Conservation (phyloP, 2,329 filamentous ascomycete species). For the Rhinocladiella similis region DNA sequence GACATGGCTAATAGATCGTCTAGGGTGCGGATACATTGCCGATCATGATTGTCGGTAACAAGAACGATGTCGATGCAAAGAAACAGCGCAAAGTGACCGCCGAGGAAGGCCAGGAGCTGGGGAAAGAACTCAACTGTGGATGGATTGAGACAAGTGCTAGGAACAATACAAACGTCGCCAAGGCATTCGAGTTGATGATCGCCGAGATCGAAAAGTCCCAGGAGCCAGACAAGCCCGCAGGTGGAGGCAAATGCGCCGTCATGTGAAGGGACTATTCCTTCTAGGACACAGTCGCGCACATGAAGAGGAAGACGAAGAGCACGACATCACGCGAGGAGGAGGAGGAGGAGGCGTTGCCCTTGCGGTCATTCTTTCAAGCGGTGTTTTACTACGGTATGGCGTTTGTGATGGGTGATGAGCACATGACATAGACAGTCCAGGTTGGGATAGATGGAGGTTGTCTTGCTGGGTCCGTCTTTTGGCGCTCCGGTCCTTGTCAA, state of each 20-base stretch:
- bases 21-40: slow-evolving; percentile 91
- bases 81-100: slow-evolving; percentile 88
- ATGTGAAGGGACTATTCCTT: slow-evolving; percentile 62
- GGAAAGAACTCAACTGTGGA: slow-evolving; percentile 84
- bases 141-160: slow-evolving; percentile 94
- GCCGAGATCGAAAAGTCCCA: slow-evolving; percentile 92
- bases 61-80: slow-evolving; percentile 79
- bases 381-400: neutral
- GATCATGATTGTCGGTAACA: slow-evolving; percentile 94
- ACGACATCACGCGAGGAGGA: neutral
- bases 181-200: slow-evolving; percentile 92
- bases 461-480: neutral
- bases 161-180: slow-evolving; percentile 89
- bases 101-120: slow-evolving; percentile 81
- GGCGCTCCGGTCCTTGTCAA: neutral
- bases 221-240: slow-evolving; percentile 81
- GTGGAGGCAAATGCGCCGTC: slow-evolving; percentile 75
- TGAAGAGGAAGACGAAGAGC: neutral
- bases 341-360: neutral
- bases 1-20: slow-evolving; percentile 6
- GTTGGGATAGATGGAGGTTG: neutral
- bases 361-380: neutral
- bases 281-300: slow-evolving; percentile 21
- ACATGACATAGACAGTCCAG: neutral
- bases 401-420: neutral